phyloP scores from a whole-genome alignment of 371 early-diverging fungal species.

The Apophysomyces sp. region DNA sequence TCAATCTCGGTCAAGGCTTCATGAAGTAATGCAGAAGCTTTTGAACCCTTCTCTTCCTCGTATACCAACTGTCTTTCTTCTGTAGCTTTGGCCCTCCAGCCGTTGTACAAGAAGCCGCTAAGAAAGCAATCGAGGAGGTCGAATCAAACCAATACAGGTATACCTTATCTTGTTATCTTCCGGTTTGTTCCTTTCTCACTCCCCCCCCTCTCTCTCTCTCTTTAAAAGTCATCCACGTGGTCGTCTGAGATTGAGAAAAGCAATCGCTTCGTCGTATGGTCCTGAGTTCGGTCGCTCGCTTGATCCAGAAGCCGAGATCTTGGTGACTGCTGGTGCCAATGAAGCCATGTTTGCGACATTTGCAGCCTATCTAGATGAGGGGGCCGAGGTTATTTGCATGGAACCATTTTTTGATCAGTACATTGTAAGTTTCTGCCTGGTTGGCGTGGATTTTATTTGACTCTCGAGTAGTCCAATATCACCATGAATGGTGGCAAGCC shows the following conservation, averaged over 20 bases:
- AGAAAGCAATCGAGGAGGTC: constrained; percentile 61
- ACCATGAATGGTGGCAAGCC: constrained; percentile 89
- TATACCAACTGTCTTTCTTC: neutral
- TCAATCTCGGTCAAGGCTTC: constrained; percentile 94
- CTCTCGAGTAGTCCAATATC: constrained; percentile 65
- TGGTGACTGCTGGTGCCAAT: constrained; percentile 92
- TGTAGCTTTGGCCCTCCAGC: constrained; percentile 85
- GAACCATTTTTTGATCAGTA: constrained; percentile 96
- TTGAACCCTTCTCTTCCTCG: too few species aligned
- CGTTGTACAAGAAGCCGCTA: constrained; percentile 85
- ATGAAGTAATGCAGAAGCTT: too few species aligned
- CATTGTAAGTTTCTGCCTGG: constrained; percentile 54
- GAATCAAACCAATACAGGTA: constrained; percentile 82
- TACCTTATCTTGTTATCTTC: too few species aligned
- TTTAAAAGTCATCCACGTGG: constrained; percentile 71
- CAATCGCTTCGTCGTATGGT: constrained; percentile 76
- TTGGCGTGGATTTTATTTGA: neutral
- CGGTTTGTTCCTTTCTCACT: neutral
- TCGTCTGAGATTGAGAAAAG: constrained; percentile 76
- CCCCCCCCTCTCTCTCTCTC: neutral
- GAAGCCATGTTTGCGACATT: constrained; percentile 87
- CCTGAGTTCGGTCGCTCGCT: constrained; percentile 65
- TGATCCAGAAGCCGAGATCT: constrained; percentile 80
- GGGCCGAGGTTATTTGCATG: constrained; percentile 89
- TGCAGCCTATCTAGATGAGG: constrained; percentile 75